Base-by-base conservation (phyloP, 768 basidiomycete genomes). In the Mrakia frigida region DNA sequence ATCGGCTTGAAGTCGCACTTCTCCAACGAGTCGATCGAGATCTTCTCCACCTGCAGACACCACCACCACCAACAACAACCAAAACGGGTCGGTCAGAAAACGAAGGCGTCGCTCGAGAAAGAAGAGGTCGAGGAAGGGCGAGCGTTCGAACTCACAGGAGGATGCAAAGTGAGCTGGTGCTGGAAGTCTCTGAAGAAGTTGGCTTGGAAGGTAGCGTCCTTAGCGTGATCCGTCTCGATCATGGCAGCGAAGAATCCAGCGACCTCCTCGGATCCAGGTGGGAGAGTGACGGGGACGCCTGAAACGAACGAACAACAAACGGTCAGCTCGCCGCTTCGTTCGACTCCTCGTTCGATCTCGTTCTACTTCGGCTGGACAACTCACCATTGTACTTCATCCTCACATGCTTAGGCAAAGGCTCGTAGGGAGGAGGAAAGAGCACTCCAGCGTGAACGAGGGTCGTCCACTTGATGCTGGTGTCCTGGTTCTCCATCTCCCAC, bases 171-270 rank as follows among this genome's bases (percentile, higher is more conserved):
- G 78, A 99, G 83, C 28, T 96, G 86, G 14, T 84, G 87, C 78
- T 88, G 86, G 88, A 91, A 98, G 82, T 98, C 96, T 0, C 90
- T 87, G 83, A 98, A 99, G 84, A 99, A 99, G 83, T 99, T 98
- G 83, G 90, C 89, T 83, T 92, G 91, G 86, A 99, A 99, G 0
- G 86, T 89, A 21, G 86, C 86, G 82, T 98, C 94, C 84, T 91
- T 87, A 9, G 92, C 92, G 81, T 99, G 95, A 78, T 94, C 92
- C 10, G 92, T 92, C 83, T 94, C 94, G 52, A 98, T 81, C 86
- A 98, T 88, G 28, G 94, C 92, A 50, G 86, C 97, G 81, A 95
- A 99, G 84, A 99, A 99, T 11, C 92, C 91, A 39, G 97, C 96
- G 65, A 98, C 96, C 83, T 99, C 97, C 84, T 99, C 97, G 10